These are phyloP conservation scores for Clausena lansium DNA, from an alignment of 345 rosid genomes.

Conservation along the genomic window DNA sequence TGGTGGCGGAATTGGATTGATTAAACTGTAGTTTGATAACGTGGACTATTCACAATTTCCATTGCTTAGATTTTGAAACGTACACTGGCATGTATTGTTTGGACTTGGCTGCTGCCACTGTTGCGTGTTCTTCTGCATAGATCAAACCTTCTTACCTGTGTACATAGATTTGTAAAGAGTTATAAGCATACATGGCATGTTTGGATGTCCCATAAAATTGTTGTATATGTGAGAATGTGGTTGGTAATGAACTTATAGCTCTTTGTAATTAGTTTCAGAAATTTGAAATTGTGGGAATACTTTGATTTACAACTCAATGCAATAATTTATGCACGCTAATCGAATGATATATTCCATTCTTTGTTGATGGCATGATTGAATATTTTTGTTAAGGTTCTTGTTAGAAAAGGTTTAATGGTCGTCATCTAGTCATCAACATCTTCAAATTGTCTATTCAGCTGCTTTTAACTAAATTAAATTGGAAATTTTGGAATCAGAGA, in stretches of 20 bases:
- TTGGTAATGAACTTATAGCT: not conserved
- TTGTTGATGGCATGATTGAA: not conserved
- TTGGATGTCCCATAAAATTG: not conserved
- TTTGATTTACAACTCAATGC: not conserved
- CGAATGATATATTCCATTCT: not conserved
- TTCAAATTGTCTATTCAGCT: not conserved
- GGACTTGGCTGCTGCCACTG: not conserved
- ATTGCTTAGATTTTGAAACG: not conserved
- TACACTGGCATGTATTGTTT: not conserved
- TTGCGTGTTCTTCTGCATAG: not conserved
- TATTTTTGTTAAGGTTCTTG: not conserved
- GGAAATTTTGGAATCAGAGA: conserved; percentile 7
- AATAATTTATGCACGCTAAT: not conserved
- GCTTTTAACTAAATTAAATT: not conserved
- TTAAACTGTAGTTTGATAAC: not conserved
- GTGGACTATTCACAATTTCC: not conserved
- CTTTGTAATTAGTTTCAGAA: not conserved
- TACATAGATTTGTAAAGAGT: not conserved
- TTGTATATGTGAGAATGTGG: not conserved
- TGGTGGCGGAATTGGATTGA: not conserved
- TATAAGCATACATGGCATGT: not conserved
- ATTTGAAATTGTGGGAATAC: not conserved
- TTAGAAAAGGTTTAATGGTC: not conserved
- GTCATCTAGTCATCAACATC: not conserved
- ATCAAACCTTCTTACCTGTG: not conserved